These are phyloP conservation scores for Chytriomyces sp. DNA, from an alignment of 192 early-diverging fungal genomes.

Conservation along the genomic window DNA sequence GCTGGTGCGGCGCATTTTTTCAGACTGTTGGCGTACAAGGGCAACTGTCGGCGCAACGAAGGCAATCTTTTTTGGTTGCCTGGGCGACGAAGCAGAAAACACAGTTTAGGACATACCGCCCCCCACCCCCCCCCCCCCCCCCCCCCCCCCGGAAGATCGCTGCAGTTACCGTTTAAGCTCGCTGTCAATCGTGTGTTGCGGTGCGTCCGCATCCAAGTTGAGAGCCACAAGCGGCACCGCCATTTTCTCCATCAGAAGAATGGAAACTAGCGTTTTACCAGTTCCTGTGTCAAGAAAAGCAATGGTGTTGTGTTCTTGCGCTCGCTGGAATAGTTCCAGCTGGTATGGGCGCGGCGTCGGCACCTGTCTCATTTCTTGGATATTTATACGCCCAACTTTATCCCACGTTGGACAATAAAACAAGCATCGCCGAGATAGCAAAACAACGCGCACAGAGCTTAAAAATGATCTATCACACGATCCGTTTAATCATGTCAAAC, in stretches of 20 bases:
- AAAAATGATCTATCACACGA: conserved; percentile 63
- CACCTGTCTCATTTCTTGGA: conserved; percentile 19
- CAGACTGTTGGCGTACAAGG: conserved; percentile 84
- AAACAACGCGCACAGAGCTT: too few relatives aligned
- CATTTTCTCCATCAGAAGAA: conserved; percentile 81
- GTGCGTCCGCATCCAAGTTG: neutral
- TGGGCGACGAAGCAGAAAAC: conserved; percentile 36
- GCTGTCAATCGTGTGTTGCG: neutral
- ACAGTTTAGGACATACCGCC: neutral
- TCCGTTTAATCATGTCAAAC: conserved; percentile 89
- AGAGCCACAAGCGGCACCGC: conserved; percentile 57
- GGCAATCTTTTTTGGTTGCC: conserved; percentile 43
- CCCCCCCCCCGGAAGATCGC: neutral
- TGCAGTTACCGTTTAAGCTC: neutral
- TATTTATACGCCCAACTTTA: conserved; percentile 8
- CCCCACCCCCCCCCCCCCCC: neutral
- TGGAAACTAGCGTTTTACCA: conserved; percentile 63
- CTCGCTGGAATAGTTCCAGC: conserved; percentile 71
- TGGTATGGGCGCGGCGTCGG: conserved; percentile 77
- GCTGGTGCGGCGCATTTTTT: conserved; percentile 72
- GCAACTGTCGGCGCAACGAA: conserved; percentile 88
- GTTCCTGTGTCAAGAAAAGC: conserved; percentile 91
- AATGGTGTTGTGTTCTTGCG: conserved; percentile 76
- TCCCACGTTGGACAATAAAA: too few relatives aligned
- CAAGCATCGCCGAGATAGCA: too few relatives aligned